A percentile compares a stretch with the other conserved stretches of the same genome.
Conservation (phyloP, 139 green algal genomes). For the Yamagishiella unicocca region DNA sequence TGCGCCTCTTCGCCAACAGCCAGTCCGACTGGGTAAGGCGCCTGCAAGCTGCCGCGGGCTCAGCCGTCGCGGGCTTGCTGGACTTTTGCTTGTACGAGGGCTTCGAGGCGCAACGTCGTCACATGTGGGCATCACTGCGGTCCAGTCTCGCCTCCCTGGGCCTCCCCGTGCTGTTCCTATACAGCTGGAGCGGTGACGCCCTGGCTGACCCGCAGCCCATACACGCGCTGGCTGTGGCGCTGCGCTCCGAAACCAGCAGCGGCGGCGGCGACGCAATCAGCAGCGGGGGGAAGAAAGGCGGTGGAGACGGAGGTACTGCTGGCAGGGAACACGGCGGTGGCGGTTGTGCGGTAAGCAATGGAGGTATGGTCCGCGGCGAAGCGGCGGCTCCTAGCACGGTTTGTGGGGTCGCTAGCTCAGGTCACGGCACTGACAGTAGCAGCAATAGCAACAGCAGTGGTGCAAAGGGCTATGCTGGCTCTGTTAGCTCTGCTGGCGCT, state of each 20-base stretch:
- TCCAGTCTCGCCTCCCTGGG: not conserved
- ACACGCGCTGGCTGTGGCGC: conserved; percentile 10
- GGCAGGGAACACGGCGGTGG: no score
- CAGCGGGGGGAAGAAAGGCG: no score
- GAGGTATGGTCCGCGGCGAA: no score
- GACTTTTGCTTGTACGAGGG: conserved; percentile 23
- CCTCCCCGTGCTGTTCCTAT: not conserved
- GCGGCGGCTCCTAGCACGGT: no score
- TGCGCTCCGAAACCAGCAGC: no score
- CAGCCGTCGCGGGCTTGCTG: not conserved
- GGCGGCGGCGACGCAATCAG: not conserved
- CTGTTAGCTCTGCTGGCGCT: no score
- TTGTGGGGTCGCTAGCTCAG: no score
- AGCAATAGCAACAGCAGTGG: no score
- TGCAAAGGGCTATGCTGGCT: no score
- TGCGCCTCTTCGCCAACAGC: conserved; percentile 20
- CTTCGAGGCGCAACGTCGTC: conserved; percentile 14
- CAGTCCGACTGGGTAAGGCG: not conserved
- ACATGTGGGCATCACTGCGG: conserved; percentile 26
- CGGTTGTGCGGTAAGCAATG: no score
- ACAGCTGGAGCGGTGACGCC: conserved; percentile 13
- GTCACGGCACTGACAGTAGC: no score
- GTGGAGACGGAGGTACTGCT: no score
- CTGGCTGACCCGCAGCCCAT: conserved; percentile 40
- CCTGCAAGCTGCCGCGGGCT: not conserved